phyloP scores from a whole-genome alignment of 1,139 yeast genomes.

The Torulaspora globosa region DNA sequence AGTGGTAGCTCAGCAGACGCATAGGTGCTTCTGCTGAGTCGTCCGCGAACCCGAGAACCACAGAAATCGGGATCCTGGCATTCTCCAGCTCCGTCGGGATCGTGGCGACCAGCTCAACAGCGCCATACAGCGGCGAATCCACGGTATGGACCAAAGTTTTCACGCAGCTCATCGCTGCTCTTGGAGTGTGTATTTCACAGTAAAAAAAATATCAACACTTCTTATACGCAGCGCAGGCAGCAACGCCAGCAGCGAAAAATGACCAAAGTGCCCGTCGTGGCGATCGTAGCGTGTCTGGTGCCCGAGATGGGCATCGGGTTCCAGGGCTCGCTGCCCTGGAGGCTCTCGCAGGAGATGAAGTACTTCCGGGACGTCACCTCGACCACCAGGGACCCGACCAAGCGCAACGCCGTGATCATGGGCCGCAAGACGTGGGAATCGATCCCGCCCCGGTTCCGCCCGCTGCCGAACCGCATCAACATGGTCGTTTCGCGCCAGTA shows the following conservation, averaged over 20 bases:
- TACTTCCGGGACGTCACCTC: conserved; percentile 76
- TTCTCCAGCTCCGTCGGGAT: conserved; percentile 15
- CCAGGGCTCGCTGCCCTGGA: conserved; percentile 85
- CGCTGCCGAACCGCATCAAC: conserved; percentile 71
- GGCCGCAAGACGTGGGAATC: conserved; percentile 97
- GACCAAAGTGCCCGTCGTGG: conserved; percentile 43
- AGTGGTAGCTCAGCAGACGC: conserved; percentile 25
- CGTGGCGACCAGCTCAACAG: conserved; percentile 21
- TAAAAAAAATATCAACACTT: conserved; percentile 1
- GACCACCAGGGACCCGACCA: conserved; percentile 33
- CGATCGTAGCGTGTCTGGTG: conserved; percentile 79
- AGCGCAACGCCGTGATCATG: conserved; percentile 81
- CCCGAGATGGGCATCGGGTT: conserved; percentile 84
- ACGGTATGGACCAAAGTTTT: conserved; percentile 17
- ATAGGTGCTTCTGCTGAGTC: conserved; percentile 1
- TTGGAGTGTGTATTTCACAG: neutral
- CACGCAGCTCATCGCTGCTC: conserved; percentile 9
- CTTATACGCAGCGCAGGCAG: neutral
- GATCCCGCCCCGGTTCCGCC: conserved; percentile 78
- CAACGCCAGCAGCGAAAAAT: neutral
- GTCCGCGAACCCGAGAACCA: conserved; percentile 14
- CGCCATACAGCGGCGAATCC: conserved; percentile 9
- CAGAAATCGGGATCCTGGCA: conserved; percentile 22
- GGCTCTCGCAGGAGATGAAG: conserved; percentile 74
- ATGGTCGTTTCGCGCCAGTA: conserved; percentile 61